phyloP scores from a whole-genome alignment of 176 grass and related monocot species.

The Musa troglodytarum region DNA sequence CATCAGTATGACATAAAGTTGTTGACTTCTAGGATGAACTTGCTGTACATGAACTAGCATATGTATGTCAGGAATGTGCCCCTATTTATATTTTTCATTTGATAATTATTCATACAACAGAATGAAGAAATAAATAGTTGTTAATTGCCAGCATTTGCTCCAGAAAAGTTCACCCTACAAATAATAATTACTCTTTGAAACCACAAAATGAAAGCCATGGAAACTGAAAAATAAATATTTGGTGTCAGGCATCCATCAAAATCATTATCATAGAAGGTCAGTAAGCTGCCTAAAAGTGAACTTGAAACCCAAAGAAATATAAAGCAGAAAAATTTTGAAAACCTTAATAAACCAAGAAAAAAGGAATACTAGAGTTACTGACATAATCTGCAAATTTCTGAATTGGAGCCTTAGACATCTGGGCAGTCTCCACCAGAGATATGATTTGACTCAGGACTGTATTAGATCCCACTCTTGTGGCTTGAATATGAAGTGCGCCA shows the following conservation, averaged over 20 bases:
- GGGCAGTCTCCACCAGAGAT: constrained; percentile 93
- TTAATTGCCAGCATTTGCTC: background rate
- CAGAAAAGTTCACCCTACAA: background rate
- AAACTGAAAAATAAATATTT: background rate
- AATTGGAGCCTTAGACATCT: constrained; percentile 98
- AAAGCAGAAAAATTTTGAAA: background rate
- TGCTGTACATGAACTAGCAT: background rate
- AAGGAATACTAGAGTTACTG: constrained; percentile 1
- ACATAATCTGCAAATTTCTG: constrained; percentile 97
- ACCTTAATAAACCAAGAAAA: background rate
- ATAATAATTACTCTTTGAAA: background rate
- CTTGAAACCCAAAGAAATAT: background rate
- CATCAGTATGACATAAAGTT: background rate
- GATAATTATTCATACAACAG: background rate
- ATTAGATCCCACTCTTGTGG: constrained; percentile 83
- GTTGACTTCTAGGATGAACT: background rate
- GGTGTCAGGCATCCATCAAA: background rate
- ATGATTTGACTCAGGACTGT: constrained; percentile 97
- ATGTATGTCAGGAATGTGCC: background rate
- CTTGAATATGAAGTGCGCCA: constrained; percentile 80
- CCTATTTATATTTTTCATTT: background rate
- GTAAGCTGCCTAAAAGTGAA: background rate
- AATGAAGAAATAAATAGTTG: background rate
- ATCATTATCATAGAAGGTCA: background rate
- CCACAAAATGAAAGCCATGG: background rate